phyloP scores from a whole-genome alignment of 176 grass and related monocot species.

The Tillandsia leiboldiana region DNA sequence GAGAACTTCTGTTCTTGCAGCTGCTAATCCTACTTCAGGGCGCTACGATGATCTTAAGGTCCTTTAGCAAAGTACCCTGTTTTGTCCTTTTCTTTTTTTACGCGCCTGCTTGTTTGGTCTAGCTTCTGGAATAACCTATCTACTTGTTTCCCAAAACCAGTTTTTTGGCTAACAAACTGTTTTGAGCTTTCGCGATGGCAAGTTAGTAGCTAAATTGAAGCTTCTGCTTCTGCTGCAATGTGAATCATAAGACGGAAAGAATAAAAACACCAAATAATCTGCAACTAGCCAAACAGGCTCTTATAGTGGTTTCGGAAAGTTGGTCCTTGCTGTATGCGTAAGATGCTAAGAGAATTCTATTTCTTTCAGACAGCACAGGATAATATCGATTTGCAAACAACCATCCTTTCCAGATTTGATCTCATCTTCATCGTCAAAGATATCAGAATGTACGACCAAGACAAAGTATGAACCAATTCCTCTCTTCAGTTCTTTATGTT shows the following conservation, averaged over 20 bases:
- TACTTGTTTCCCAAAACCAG: neutral
- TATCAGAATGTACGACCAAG: conserved; percentile 84
- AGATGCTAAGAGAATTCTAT: neutral
- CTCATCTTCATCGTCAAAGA: conserved; percentile 97
- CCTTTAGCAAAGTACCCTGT: neutral
- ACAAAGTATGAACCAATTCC: conserved; percentile 51
- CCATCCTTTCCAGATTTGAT: conserved; percentile 96
- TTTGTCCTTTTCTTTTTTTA: neutral
- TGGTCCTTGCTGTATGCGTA: neutral
- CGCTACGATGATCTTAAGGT: conserved; percentile 98
- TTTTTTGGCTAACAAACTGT: too few species aligned
- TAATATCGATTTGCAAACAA: conserved; percentile 97
- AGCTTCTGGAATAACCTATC: neutral
- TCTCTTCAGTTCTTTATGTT: neutral
- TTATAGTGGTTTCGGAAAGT: too few species aligned
- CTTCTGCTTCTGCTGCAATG: too few species aligned
- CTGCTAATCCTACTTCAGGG: conserved; percentile 87
- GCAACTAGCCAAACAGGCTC: too few species aligned
- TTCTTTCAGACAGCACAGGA: conserved; percentile 74
- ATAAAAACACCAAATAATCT: too few species aligned
- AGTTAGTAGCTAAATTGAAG: too few species aligned
- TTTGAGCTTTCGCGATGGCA: too few species aligned
- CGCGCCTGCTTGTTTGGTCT: neutral
- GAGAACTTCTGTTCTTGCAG: conserved; percentile 94
- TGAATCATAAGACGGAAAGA: too few species aligned